Evolutionary conservation across 805 yeast species (phyloP).

Genomic region (Cephaloascus albidus): DNA sequence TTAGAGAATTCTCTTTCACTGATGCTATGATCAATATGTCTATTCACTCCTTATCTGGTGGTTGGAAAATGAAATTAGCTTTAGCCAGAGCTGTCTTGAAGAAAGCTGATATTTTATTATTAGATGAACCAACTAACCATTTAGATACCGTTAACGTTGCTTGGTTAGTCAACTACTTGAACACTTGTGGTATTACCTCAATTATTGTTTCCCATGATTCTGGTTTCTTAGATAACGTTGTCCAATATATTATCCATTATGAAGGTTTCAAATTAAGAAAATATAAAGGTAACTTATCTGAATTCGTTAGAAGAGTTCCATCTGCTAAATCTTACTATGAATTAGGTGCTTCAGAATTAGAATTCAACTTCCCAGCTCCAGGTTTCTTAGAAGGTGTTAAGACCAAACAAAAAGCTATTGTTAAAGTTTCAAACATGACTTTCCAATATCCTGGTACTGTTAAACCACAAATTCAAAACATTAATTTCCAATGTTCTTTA

Average conservation of each 20-base stretch:
- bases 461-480: slow-evolving; percentile 87
- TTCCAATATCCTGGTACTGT: slow-evolving; percentile 99
- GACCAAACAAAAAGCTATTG: slow-evolving; percentile 99
- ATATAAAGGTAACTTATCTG: slow-evolving; percentile 99
- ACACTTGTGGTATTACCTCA: slow-evolving; percentile 97
- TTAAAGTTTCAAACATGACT: slow-evolving; percentile 92
- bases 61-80: slow-evolving; percentile 99
- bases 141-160: slow-evolving; percentile 99
- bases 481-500: slow-evolving; percentile 97
- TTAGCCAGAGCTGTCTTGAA: slow-evolving; percentile 98
- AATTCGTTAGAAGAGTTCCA: slow-evolving; percentile 97
- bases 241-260: slow-evolving; percentile 98
- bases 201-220: slow-evolving; percentile 99
- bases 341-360: slow-evolving; percentile 95
- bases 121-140: slow-evolving; percentile 99
- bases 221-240: slow-evolving; percentile 96
- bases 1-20: slow-evolving; percentile 86
- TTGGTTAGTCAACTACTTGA: slow-evolving; percentile 99
- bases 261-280: slow-evolving; percentile 99
- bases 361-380: slow-evolving; percentile 98
- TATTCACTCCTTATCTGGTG: slow-evolving; percentile 96
- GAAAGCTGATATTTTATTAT: slow-evolving; percentile 94
- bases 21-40: slow-evolving; percentile 92
- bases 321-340: slow-evolving; percentile 98
- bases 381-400: slow-evolving; percentile 99